Evolutionary conservation across 2,329 filamentous ascomycete species (phyloP).

Genomic region (Colletotrichum scovillei): DNA sequence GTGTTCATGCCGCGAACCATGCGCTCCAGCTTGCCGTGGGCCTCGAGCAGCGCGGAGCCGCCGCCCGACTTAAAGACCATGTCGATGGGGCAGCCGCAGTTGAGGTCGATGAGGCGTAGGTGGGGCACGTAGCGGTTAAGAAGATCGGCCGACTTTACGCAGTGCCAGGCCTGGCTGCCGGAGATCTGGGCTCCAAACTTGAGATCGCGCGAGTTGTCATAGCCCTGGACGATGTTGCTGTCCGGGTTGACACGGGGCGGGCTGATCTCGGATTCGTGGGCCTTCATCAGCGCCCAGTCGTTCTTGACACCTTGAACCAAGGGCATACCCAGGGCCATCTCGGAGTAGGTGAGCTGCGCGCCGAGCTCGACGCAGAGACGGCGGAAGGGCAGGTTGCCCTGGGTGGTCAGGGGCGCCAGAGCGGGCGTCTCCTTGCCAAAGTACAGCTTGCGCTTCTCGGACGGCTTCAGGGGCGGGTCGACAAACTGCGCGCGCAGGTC

Average conservation of each 20-base stretch:
- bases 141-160: slow-evolving; percentile 87
- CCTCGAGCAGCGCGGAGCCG: slow-evolving; percentile 92
- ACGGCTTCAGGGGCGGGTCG: slow-evolving; percentile 89
- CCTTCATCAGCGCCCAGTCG: slow-evolving; percentile 96
- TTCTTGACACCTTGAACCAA: slow-evolving; percentile 89
- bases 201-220: slow-evolving; percentile 85
- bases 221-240: slow-evolving; percentile 73
- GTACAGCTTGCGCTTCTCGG: slow-evolving; percentile 93
- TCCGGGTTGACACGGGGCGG: slow-evolving; percentile 75
- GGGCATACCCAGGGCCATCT: slow-evolving; percentile 96
- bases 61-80: slow-evolving; percentile 89
- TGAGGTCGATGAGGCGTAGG: slow-evolving; percentile 91
- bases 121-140: slow-evolving; percentile 82
- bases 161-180: slow-evolving; percentile 91
- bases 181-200: slow-evolving; percentile 95
- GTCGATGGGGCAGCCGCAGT: slow-evolving; percentile 97
- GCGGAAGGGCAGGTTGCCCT: slow-evolving; percentile 95
- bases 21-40: slow-evolving; percentile 88
- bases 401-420: slow-evolving; percentile 94
- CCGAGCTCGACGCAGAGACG: slow-evolving; percentile 90
- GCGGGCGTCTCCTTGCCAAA: slow-evolving; percentile 94
- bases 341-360: slow-evolving; percentile 93
- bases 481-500: slow-evolving; percentile 84
- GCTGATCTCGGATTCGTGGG: slow-evolving; percentile 83
- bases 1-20: slow-evolving; percentile 97